Evolutionary conservation across 768 basidiomycete species (phyloP).

Genomic region (Podaxis sp.): DNA sequence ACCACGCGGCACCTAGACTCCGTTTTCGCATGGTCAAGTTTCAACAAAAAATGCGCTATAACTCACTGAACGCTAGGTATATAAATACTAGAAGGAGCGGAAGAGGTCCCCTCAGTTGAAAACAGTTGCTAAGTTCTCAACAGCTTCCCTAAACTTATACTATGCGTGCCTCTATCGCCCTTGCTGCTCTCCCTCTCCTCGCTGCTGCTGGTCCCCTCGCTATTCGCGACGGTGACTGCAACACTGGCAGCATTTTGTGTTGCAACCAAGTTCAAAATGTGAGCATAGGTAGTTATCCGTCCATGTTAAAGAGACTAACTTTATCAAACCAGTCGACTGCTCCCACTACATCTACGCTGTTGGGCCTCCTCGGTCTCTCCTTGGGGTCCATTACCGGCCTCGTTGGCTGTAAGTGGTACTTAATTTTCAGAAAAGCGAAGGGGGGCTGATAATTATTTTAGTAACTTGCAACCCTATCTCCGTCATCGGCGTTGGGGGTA

Average conservation of each 20-base stretch:
- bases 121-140: no score
- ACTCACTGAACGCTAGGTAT: no score
- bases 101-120: no score
- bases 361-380: constrained; percentile 2
- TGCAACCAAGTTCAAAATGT: constrained; percentile 19
- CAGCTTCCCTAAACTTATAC: neutral
- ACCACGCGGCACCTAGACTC: no score
- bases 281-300: no score
- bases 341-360: no score
- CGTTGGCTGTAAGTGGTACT: constrained; percentile 11
- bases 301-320: no score
- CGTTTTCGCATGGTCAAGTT: no score
- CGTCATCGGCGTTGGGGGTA: constrained; percentile 23
- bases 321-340: no score
- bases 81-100: no score
- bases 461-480: constrained; percentile 27
- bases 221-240: constrained; percentile 17
- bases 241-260: constrained; percentile 23
- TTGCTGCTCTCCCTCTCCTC: constrained; percentile 24
- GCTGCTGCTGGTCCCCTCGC: constrained; percentile 20
- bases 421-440: neutral
- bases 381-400: constrained; percentile 25
- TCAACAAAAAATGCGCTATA: no score
- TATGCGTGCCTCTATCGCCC: constrained; percentile 22
- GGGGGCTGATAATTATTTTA: neutral